Base-by-base conservation (phyloP, 805 yeast species). In the Candida vaughaniae region DNA sequence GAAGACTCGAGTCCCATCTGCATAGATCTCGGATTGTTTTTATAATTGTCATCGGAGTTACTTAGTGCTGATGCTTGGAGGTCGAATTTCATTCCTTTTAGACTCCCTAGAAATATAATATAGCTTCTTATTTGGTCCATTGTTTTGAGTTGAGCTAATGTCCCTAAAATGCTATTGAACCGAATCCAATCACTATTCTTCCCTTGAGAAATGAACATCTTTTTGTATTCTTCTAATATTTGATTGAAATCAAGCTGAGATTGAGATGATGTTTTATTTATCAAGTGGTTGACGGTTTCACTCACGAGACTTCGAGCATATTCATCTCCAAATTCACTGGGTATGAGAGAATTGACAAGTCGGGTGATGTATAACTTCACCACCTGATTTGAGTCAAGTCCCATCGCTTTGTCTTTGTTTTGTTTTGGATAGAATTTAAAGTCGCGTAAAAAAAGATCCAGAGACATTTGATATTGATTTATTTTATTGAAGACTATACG, bases 301-400 rank as follows among this genome's bases (percentile, higher is more conserved):
- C 42, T 47, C 15, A 60, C 47, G 12, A 66, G 47, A 31, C 65
- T 56, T 31, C 58, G 55, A 4, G 47, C 48, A 39, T 58, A 64
- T 28, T 58, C 66, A 1, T 56, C 54, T 1, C 71, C 71, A 35
- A 62, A 55, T 33, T 62, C 69, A 1, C 45, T 20, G 7, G 75
- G 73, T 1, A 66, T 56, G 18, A 69, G 46, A 11, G 68, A 51
- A 31, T 51, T 54, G 26, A 66, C 67, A 23, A 69, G 49, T 12
- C 71, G 51, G 20, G 53, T 55, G 23, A 60, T 43, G 36, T 69
- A 63, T 17, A 62, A 39, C 43, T 51, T 52, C 15, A 62, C 51
- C 31, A 65, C 48, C 45, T 66, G 71, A 27, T 49, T 46, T 28
- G 52, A 49, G 42, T 59, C 63, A 25, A 58, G 48, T n/a, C 53